phyloP scores from a whole-genome alignment of 2,329 filamentous ascomycete genomes.

The Corynespora cassiicola region DNA sequence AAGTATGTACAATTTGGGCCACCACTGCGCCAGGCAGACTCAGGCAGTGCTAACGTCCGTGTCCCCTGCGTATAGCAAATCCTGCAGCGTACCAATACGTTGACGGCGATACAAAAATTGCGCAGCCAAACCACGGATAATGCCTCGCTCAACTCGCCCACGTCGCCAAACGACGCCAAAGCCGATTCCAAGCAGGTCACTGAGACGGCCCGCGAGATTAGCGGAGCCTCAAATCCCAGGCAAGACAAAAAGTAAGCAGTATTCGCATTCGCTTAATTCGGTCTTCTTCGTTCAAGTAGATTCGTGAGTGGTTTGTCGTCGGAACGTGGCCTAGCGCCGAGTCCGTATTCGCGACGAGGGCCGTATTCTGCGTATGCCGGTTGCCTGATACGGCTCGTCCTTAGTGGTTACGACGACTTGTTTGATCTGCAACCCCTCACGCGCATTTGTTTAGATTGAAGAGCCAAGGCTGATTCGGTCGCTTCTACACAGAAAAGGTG shows the following conservation, averaged over 20 bases:
- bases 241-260: conserved; percentile 48
- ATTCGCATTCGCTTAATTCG: conserved; percentile 12
- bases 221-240: conserved; percentile 22
- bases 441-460: too few species aligned
- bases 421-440: conserved; percentile 3
- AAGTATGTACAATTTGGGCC: conserved; percentile 57
- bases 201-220: conserved; percentile 31
- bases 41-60: conserved; percentile 16
- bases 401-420: too few species aligned
- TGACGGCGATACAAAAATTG: conserved; percentile 63
- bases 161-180: conserved; percentile 58
- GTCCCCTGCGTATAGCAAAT: conserved; percentile 53
- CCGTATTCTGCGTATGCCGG: too few species aligned
- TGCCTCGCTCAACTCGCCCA: conserved; percentile 32
- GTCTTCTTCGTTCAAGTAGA: conserved; percentile 4
- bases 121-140: conserved; percentile 54
- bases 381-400: too few species aligned
- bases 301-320: background rate
- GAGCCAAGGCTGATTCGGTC: conserved; percentile 23
- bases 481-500: conserved; percentile 70
- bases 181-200: conserved; percentile 40
- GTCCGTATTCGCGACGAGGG: too few species aligned
- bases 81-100: conserved; percentile 71
- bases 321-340: conserved; percentile 5
- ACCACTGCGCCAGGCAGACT: conserved; percentile 1